phyloP scores from a whole-genome alignment of 2,329 filamentous ascomycete genomes.

The Fusarium mangiferae region DNA sequence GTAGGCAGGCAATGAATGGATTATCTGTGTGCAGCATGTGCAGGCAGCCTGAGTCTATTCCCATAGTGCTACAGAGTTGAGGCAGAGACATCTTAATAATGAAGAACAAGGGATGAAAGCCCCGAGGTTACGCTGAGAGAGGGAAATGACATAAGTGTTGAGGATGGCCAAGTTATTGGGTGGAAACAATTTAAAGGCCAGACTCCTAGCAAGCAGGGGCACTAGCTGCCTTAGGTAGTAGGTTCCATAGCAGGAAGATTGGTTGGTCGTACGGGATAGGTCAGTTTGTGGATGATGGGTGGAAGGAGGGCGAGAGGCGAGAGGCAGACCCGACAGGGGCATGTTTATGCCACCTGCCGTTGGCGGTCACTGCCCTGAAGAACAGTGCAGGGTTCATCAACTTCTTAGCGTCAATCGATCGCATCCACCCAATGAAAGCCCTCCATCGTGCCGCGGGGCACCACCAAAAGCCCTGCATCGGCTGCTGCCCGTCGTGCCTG shows the following conservation, averaged over 20 bases:
- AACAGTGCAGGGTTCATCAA: slow-evolving; percentile 40
- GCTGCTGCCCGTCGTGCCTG: slow-evolving; percentile 42
- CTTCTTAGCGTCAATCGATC: slow-evolving; percentile 7
- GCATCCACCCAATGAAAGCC: slow-evolving; percentile 29
- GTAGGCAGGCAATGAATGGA: background rate
- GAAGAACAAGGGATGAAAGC: background rate
- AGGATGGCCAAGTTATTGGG: background rate
- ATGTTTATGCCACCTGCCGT: slow-evolving; percentile 33
- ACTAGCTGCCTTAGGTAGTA: background rate
- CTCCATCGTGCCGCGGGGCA: slow-evolving; percentile 45
- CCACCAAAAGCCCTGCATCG: slow-evolving; percentile 45
- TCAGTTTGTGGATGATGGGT: background rate
- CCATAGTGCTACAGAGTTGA: background rate
- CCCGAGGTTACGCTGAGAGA: background rate
- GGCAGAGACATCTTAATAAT: background rate
- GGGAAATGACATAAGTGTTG: slow-evolving; percentile 10
- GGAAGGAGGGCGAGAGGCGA: background rate
- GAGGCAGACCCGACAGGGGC: slow-evolving; percentile 19
- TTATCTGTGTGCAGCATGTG: background rate
- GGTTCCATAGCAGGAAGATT: background rate
- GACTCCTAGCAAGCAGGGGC: slow-evolving; percentile 1
- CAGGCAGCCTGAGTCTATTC: background rate
- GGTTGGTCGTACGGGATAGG: background rate
- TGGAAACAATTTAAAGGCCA: slow-evolving; percentile 18
- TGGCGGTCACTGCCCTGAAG: slow-evolving; percentile 29